phyloP scores from a whole-genome alignment of 495 filamentous ascomycete species.

The Penicillium silybi region DNA sequence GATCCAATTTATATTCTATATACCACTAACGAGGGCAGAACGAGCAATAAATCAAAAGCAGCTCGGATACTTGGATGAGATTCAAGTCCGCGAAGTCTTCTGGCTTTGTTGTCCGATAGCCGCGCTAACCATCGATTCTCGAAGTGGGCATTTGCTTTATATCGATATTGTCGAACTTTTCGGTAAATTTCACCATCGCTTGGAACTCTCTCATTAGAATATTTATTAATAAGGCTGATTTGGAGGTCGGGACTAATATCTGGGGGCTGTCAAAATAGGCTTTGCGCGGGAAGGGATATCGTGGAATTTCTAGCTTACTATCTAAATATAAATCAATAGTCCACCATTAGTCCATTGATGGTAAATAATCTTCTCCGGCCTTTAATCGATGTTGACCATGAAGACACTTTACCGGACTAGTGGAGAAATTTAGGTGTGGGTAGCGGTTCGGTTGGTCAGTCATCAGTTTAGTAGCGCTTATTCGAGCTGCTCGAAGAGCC shows the following conservation, averaged over 20 bases:
- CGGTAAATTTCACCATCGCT: slow-evolving; percentile 38
- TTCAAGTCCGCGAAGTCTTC: slow-evolving; percentile 3
- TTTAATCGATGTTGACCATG: slow-evolving; percentile 33
- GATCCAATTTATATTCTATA: slow-evolving; percentile 10
- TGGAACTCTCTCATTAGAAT: slow-evolving; percentile 30
- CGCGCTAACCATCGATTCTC: slow-evolving; percentile 20
- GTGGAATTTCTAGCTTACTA: slow-evolving; percentile 2
- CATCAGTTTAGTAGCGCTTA: slow-evolving; percentile 5
- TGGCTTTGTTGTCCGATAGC: slow-evolving; percentile 19
- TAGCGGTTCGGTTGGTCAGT: slow-evolving; percentile 3
- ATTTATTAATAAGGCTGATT: slow-evolving; percentile 27
- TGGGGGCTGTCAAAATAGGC: slow-evolving; percentile 4
- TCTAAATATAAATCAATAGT: slow-evolving; percentile 36
- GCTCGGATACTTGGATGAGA: slow-evolving; percentile 5
- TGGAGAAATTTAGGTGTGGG: slow-evolving; percentile 7
- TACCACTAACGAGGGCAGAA: slow-evolving; percentile 3
- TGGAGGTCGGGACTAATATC: slow-evolving; percentile 11
- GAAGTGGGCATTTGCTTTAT: slow-evolving; percentile 19
- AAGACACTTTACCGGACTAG: slow-evolving; percentile 23
- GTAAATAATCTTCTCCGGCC: slow-evolving; percentile 22
- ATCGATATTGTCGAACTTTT: slow-evolving; percentile 36
- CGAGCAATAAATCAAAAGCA: slow-evolving; percentile 14
- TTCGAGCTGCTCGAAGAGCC: slow-evolving; percentile 1
- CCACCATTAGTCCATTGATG: slow-evolving; percentile 31
- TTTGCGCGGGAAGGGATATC: not conserved